Percentiles rank a stretch among this genome's conserved stretches.
Evolutionary conservation across 371 early-diverging fungal species (phyloP).

Genomic region (Actinomucor elegans): DNA sequence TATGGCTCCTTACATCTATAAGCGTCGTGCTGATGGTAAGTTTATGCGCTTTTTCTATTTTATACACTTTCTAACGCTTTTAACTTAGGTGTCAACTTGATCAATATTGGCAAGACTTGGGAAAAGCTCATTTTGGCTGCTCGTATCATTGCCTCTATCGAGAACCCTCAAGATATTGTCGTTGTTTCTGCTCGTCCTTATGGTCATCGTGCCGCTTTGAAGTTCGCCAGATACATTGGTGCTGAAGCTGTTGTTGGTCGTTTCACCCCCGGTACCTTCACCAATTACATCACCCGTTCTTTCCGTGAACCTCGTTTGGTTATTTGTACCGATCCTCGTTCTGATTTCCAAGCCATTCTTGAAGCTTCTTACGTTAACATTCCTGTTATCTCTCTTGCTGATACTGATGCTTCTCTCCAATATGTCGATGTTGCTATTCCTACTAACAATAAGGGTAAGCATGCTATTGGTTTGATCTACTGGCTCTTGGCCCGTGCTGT

Average conservation of each 20-base stretch:
- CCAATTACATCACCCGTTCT: slow-evolving; percentile 98
- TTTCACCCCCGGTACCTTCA: slow-evolving; percentile 99
- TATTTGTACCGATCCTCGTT: slow-evolving; percentile 96
- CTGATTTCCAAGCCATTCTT: slow-evolving; percentile 97
- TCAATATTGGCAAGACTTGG: slow-evolving; percentile 99
- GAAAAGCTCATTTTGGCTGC: slow-evolving; percentile 99
- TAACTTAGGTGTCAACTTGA: slow-evolving; percentile 91
- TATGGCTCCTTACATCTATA: slow-evolving; percentile 92
- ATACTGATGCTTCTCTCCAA: slow-evolving; percentile 93
- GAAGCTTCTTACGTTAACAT: slow-evolving; percentile 99
- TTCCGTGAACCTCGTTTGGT: slow-evolving; percentile 99
- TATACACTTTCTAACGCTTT: too few species aligned
- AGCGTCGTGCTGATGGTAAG: slow-evolving; percentile 94
- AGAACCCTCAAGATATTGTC: slow-evolving; percentile 95
- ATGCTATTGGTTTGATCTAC: slow-evolving; percentile 96
- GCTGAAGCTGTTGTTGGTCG: slow-evolving; percentile 98
- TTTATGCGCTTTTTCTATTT: too few species aligned
- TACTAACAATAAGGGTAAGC: slow-evolving; percentile 98
- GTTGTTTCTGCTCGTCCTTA: slow-evolving; percentile 96
- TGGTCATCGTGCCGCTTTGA: slow-evolving; percentile 98
- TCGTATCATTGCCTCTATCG: slow-evolving; percentile 94
- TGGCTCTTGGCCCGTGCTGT: slow-evolving; percentile 98
- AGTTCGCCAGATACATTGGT: slow-evolving; percentile 96
- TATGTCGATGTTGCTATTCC: slow-evolving; percentile 99
- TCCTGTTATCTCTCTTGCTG: slow-evolving; percentile 98